These are phyloP conservation scores for Paraphoma sp. DNA, from an alignment of 2,329 filamentous ascomycete genomes.

Conservation along the genomic window DNA sequence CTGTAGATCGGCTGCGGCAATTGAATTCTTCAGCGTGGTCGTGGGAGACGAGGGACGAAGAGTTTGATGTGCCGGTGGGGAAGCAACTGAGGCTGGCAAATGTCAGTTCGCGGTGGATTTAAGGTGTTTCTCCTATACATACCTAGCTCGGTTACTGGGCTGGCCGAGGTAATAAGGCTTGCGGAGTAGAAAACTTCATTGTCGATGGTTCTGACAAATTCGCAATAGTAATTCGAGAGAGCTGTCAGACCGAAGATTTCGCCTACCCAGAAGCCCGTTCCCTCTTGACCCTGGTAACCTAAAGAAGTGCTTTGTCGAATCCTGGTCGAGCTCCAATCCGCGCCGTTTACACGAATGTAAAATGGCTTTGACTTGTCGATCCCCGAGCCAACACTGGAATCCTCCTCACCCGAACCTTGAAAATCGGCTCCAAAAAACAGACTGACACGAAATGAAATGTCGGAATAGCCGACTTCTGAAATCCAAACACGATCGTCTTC, in stretches of 20 bases:
- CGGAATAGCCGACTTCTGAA: conserved; percentile 77
- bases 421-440: conserved; percentile 60
- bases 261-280: conserved; percentile 69
- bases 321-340: conserved; percentile 78
- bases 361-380: conserved; percentile 77
- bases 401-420: conserved; percentile 44
- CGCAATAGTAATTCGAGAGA: conserved; percentile 77
- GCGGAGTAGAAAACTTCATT: conserved; percentile 73
- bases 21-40: conserved; percentile 78
- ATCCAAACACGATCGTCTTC: conserved; percentile 80
- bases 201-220: conserved; percentile 74
- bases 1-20: conserved; percentile 73
- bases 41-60: conserved; percentile 77
- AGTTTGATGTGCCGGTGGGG: conserved; percentile 64
- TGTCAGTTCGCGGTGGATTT: conserved; percentile 7
- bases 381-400: conserved; percentile 52
- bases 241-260: conserved; percentile 73
- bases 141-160: conserved; percentile 66
- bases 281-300: conserved; percentile 52
- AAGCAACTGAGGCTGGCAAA: conserved; percentile 37
- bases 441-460: conserved; percentile 78
- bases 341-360: conserved; percentile 79
- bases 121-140: conserved; percentile 25
- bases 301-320: conserved; percentile 63
- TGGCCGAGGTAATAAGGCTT: conserved; percentile 71